Percentiles rank a stretch among this genome's conserved stretches.
These are phyloP conservation scores for Colletotrichum spaethianum DNA, from an alignment of 2,329 filamentous ascomycete genomes.

Conservation along the genomic window DNA sequence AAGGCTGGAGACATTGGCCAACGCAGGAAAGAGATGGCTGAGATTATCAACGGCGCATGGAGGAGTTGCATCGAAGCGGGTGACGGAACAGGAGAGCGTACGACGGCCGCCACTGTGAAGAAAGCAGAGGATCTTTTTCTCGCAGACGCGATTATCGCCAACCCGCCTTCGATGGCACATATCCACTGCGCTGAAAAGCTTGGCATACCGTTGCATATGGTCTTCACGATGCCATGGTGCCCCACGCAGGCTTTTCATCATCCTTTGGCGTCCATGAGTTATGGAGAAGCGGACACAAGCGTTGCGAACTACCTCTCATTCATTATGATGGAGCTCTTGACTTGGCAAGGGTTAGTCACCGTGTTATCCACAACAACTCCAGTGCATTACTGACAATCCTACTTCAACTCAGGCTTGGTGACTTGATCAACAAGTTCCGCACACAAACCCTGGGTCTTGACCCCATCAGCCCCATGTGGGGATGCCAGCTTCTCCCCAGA, in stretches of 20 bases:
- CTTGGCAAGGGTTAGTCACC: constrained; percentile 75
- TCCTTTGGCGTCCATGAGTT: constrained; percentile 73
- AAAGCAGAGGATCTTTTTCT: constrained; percentile 58
- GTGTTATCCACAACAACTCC: not conserved
- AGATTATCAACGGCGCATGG: constrained; percentile 56
- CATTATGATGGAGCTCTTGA: constrained; percentile 78
- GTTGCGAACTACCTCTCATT: constrained; percentile 79
- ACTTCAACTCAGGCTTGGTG: constrained; percentile 67
- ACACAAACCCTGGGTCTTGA: constrained; percentile 74
- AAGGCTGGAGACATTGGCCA: constrained; percentile 54
- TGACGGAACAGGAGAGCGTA: constrained; percentile 47
- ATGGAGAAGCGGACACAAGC: constrained; percentile 70
- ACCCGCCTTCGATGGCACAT: constrained; percentile 67
- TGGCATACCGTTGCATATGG: constrained; percentile 64
- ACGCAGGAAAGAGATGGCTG: constrained; percentile 52
- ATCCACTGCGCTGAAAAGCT: constrained; percentile 66
- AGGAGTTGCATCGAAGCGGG: constrained; percentile 55
- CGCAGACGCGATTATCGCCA: constrained; percentile 69
- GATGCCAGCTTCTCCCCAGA: constrained; percentile 73
- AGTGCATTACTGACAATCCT: not conserved
- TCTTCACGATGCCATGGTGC: constrained; percentile 79
- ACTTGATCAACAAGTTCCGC: constrained; percentile 80
- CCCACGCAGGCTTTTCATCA: constrained; percentile 79
- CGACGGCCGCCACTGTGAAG: constrained; percentile 47
- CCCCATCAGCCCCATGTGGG: constrained; percentile 75